A percentile compares a stretch with the other conserved stretches of the same genome.
Conservation (phyloP, 495 filamentous ascomycete genomes). For the Penicillium bialowiezense region DNA sequence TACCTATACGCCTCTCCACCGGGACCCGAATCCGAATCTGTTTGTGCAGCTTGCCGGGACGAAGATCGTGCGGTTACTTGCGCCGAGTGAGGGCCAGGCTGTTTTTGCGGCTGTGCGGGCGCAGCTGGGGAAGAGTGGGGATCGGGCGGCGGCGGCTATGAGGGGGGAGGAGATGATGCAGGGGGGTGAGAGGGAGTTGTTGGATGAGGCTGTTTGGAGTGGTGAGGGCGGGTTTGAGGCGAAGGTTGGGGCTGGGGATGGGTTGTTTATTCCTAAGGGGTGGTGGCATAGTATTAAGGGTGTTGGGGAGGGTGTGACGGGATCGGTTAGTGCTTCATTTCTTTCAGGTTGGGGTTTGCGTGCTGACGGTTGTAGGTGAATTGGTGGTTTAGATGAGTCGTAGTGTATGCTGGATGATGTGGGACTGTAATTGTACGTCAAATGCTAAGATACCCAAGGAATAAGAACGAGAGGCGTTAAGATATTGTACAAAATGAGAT, state of each 20-base stretch:
- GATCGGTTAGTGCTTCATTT: constrained; percentile 52
- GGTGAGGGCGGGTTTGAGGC: constrained; percentile 52
- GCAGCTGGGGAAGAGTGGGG: constrained; percentile 38
- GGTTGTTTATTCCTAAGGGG: constrained; percentile 81
- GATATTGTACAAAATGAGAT: too few relatives aligned
- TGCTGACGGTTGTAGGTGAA: constrained; percentile 60
- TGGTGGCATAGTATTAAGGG: constrained; percentile 97
- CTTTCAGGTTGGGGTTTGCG: constrained; percentile 6
- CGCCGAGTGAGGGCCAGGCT: constrained; percentile 55
- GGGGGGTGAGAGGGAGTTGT: constrained; percentile 59
- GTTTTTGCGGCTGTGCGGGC: constrained; percentile 59
- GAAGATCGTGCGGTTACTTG: constrained; percentile 71
- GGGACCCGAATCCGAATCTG: constrained; percentile 91
- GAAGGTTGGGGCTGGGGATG: constrained; percentile 63
- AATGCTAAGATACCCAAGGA: too few relatives aligned
- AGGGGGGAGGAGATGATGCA: constrained; percentile 93
- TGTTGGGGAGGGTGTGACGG: constrained; percentile 59
- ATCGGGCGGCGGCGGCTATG: constrained; percentile 51
- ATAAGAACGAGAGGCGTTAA: too few relatives aligned
- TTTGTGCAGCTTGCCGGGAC: constrained; percentile 78
- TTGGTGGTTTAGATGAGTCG: constrained; percentile 80
- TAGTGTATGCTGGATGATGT: neutral
- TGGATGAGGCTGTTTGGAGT: constrained; percentile 73
- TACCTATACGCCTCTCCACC: constrained; percentile 85
- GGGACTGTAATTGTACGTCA: neutral